These are phyloP conservation scores for Penicillium italicum DNA, from an alignment of 2,329 filamentous ascomycete genomes.

Conservation along the genomic window DNA sequence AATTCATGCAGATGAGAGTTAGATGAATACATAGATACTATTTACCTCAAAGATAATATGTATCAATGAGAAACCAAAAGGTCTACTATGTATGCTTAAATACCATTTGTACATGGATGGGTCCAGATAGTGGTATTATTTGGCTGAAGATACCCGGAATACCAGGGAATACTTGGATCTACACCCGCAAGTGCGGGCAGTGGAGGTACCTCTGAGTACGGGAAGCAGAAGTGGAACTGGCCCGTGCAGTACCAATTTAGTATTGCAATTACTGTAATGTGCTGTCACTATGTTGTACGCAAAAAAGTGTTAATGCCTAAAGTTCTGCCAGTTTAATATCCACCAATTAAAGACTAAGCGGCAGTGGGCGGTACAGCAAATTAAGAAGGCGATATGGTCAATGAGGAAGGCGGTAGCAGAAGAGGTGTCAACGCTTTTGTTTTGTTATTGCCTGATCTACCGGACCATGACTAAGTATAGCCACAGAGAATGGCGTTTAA, in stretches of 20 bases:
- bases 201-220: slow-evolving; percentile 13
- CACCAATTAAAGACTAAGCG: too few species aligned
- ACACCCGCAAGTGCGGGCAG: slow-evolving; percentile 4
- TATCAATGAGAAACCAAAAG: neutral
- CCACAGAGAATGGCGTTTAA: neutral
- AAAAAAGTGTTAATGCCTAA: too few species aligned
- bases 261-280: neutral
- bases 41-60: neutral
- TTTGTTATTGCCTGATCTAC: neutral
- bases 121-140: neutral
- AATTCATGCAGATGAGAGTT: neutral
- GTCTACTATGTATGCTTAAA: too few species aligned
- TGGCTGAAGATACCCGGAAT: neutral
- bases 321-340: too few species aligned
- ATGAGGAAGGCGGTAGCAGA: too few species aligned
- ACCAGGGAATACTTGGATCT: slow-evolving; percentile 11
- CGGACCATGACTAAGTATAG: neutral
- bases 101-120: neutral
- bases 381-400: too few species aligned
- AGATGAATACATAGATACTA: neutral
- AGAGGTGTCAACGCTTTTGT: too few species aligned
- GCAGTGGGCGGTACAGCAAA: too few species aligned
- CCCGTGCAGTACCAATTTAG: neutral
- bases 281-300: too few species aligned
- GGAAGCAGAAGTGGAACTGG: slow-evolving; percentile 5